These are phyloP conservation scores for Fusarium floridanum DNA, from an alignment of 2,329 filamentous ascomycete species.

Conservation along the genomic window DNA sequence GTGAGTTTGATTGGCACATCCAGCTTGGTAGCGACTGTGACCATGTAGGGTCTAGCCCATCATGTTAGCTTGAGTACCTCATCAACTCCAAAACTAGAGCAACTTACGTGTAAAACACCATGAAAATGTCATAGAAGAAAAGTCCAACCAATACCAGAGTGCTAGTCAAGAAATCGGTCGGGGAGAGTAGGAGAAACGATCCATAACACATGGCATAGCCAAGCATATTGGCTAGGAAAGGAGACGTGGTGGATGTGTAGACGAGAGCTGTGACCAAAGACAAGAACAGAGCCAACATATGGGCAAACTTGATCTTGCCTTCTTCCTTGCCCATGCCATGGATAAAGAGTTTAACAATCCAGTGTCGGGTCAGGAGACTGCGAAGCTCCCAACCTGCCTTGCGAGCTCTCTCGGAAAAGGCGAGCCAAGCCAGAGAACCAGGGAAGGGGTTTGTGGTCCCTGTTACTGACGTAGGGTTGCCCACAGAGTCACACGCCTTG, in stretches of 20 bases:
- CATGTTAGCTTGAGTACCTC: constrained; percentile 34
- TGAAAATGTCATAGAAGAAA: constrained; percentile 96
- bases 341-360: constrained; percentile 63
- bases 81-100: background rate
- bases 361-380: constrained; percentile 63
- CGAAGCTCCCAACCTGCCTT: constrained; percentile 63
- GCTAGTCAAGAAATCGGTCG: constrained; percentile 87
- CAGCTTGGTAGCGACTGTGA: constrained; percentile 87
- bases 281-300: constrained; percentile 67
- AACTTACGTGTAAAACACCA: constrained; percentile 85
- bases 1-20: constrained; percentile 95
- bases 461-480: constrained; percentile 46
- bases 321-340: constrained; percentile 64
- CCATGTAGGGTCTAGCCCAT: constrained; percentile 76
- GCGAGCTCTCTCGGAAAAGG: constrained; percentile 34
- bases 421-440: constrained; percentile 52
- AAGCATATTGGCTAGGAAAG: constrained; percentile 82
- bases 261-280: constrained; percentile 67
- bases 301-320: constrained; percentile 67
- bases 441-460: constrained; percentile 49
- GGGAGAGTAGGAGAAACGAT: constrained; percentile 85
- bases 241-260: constrained; percentile 75
- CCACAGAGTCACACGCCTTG: constrained; percentile 51
- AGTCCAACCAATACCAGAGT: constrained; percentile 81
- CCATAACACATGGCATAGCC: constrained; percentile 90